Evolutionary conservation across 768 basidiomycete species (phyloP), one percentile per base, ranked within the genome.

Genomic region (Suillus spraguei): DNA sequence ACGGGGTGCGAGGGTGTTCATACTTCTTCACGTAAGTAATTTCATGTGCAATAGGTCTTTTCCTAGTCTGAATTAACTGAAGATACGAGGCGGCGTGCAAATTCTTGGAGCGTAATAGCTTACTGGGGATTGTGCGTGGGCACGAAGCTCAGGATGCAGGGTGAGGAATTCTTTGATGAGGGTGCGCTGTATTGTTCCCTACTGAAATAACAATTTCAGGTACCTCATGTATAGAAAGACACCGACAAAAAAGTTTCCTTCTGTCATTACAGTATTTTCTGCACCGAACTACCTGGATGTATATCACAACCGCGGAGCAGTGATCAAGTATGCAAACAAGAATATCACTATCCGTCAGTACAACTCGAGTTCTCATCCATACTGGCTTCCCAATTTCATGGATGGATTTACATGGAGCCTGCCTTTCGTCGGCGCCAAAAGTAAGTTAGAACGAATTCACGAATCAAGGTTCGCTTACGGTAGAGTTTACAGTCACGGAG

Each of bases 61-160:
- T 46, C 56, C 16, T 35, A 33, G 35, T 47, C 41, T 58, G 61
- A 50, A 38, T 55, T 10, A 50, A 38, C n/a, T 53, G 60, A 58
- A 87, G 87, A 36, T 99, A 96, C 70, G 88, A 89, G n/a, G 97
- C 97, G 0, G 95, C 94, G 0, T 96, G 95, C 75, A 85, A 91
- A 66, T 99, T 99, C 80, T 83, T 99, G 20, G 95, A 97, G 69
- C 84, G 95, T 32, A 99, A 98, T 70, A 83, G 85, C 50, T 81
- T 99, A 10, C 82, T 99, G 33, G 92, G 94, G 20, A 89, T 99
- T 69, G 96, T 99, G 65, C 89, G 97, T 42, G 97, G 94, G 20
- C 97, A 99, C 67, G 97, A 99, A 78, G 97, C 95, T 4, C 97
- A 99, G 76, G 97, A 98, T 75, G 92, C 94, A 20, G 97, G 97